Base-by-base conservation (phyloP, 352 stramenopile species). In the Thraustochytrium sp. region DNA sequence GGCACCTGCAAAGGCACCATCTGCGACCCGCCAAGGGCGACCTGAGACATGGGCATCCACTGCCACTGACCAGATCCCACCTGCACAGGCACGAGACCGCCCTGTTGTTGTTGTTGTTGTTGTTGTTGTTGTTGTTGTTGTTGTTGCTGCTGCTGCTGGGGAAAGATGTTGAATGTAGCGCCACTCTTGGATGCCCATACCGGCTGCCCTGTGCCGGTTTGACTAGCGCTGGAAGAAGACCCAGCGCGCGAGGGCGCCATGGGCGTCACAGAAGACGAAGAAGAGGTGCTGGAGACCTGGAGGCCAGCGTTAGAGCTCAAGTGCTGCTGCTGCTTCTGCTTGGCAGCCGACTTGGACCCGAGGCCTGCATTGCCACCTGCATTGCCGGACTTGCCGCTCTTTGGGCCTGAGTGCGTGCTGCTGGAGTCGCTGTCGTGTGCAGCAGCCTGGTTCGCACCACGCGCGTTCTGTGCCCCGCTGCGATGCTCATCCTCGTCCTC, bases 61-160 rank as follows among this genome's bases (percentile, higher is more conserved):
- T 72, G 59, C 59, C 59, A 72, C 46, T 72, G 59, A 44, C 46
- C 59, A 72, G 59, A 31, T 46, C 59, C 59, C 8, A 72, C 59
- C 46, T 72, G 59, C 34, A 72, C 59, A n/a, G 59, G 59, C 16
- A 72, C 34, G 46, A 72, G 48, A 55, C n/a, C 48, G 16, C 48
- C 48, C n/a, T 55, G 48, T n/a, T 55, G 48, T 55, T 55, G 48
- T 55, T 55, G n/a, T 55, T 55, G 48, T 55, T 55, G 48, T 55
- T 55, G 48, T 55, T 72, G 34, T 40, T 65, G 26, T 65, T 65
- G 55, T 40, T 65, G 55, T 40, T 65, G 55, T 65, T 65, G 55
- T 38, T 64, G 55, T 64, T 64, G 55, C 29, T 65, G 55, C 26
- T 65, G n/a, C n/a, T n/a, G n/a, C n/a, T n/a, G n/a, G n/a, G n/a